phyloP scores from a whole-genome alignment of 306 rosid species.

The Cicer yamashitae region DNA sequence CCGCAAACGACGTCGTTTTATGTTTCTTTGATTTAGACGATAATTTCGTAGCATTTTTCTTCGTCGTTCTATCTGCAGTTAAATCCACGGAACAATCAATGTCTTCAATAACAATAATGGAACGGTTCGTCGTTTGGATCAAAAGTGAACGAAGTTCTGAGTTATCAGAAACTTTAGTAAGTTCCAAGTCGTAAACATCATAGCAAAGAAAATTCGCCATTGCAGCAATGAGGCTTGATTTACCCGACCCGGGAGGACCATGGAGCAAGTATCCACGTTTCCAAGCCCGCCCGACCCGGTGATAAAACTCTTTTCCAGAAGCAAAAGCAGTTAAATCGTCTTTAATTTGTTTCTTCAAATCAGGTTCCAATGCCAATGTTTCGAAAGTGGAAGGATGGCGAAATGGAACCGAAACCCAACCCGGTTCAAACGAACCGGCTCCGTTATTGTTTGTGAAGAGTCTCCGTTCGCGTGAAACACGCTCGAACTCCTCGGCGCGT shows the following conservation, averaged over 20 bases:
- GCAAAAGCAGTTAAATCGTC: slow-evolving; percentile 70
- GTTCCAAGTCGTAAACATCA: slow-evolving; percentile 83
- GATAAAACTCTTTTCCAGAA: slow-evolving; percentile 70
- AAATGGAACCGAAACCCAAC: slow-evolving; percentile 91
- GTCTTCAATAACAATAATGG: slow-evolving; percentile 83
- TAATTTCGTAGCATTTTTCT: slow-evolving; percentile 29
- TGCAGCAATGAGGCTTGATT: slow-evolving; percentile 86
- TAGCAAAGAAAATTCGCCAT: slow-evolving; percentile 88
- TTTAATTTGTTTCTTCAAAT: slow-evolving; percentile 67
- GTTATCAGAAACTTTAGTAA: slow-evolving; percentile 82
- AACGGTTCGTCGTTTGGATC: slow-evolving; percentile 83
- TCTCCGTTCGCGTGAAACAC: slow-evolving; percentile 75
- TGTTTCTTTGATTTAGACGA: slow-evolving; percentile 37
- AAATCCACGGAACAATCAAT: slow-evolving; percentile 84
- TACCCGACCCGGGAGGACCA: slow-evolving; percentile 92
- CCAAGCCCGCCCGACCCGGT: slow-evolving; percentile 90
- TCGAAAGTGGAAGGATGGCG: slow-evolving; percentile 87
- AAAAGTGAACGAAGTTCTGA: slow-evolving; percentile 79
- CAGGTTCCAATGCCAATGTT: slow-evolving; percentile 72
- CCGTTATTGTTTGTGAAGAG: slow-evolving; percentile 80
- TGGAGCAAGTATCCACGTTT: slow-evolving; percentile 82
- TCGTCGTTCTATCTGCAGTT: slow-evolving; percentile 66
- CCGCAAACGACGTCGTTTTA: slow-evolving; percentile 30
- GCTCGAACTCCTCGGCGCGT: slow-evolving; percentile 76
- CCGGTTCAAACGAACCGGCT: slow-evolving; percentile 72